Percentiles rank a stretch among this genome's conserved stretches.
These are phyloP conservation scores for Boletus fagicola DNA, from an alignment of 768 basidiomycete species.

Conservation along the genomic window DNA sequence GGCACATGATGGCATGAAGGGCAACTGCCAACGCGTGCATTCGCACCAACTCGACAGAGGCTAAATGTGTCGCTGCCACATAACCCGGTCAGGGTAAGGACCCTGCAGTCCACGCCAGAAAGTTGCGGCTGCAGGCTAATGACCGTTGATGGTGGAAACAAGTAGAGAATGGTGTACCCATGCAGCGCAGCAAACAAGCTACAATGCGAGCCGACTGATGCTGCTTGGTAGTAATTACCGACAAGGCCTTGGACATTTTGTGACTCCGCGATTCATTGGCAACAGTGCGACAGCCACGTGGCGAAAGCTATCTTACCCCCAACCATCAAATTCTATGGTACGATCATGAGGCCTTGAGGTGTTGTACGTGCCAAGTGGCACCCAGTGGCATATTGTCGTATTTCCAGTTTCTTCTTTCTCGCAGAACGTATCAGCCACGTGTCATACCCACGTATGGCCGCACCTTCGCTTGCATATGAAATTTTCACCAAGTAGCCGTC, in stretches of 20 bases:
- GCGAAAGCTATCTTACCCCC: background rate
- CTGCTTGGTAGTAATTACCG: constrained; percentile 3
- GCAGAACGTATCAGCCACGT: too few relatives aligned
- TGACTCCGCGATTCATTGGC: background rate
- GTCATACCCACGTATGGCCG: too few relatives aligned
- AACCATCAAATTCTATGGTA: background rate
- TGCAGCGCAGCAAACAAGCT: background rate
- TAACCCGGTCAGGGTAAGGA: background rate
- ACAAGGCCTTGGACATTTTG: background rate
- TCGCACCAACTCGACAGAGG: background rate
- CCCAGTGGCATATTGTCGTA: background rate
- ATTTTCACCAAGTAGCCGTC: background rate
- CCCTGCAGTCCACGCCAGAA: background rate
- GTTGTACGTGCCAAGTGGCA: background rate
- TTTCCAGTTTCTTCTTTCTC: background rate
- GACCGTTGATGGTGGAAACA: constrained; percentile 8
- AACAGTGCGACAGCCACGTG: background rate
- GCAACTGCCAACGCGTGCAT: background rate
- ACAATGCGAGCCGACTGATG: background rate
- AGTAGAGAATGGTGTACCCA: background rate
- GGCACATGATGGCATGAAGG: background rate
- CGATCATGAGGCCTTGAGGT: background rate
- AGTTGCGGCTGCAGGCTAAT: constrained; percentile 3
- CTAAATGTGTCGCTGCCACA: background rate
- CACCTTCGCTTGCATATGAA: background rate